These are phyloP conservation scores for Fusarium poae DNA, from an alignment of 2,329 filamentous ascomycete species.

Conservation along the genomic window DNA sequence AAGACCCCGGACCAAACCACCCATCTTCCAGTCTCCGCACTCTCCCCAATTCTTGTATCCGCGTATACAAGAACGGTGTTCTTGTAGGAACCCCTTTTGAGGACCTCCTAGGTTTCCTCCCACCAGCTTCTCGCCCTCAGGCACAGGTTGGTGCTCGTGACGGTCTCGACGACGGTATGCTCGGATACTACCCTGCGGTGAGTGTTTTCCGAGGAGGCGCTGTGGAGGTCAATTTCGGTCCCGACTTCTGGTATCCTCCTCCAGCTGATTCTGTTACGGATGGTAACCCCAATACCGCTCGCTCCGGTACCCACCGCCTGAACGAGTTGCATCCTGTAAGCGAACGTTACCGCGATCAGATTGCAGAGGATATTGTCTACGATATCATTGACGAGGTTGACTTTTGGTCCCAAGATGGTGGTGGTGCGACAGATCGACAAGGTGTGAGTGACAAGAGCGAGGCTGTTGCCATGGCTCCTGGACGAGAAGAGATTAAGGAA, in stretches of 20 bases:
- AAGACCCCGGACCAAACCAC: slow-evolving; percentile 79
- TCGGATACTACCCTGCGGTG: slow-evolving; percentile 95
- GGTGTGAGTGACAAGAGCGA: slow-evolving; percentile 61
- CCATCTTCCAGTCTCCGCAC: slow-evolving; percentile 81
- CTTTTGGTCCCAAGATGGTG: slow-evolving; percentile 81
- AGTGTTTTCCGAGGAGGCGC: slow-evolving; percentile 93
- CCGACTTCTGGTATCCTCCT: slow-evolving; percentile 91
- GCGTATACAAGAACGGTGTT: slow-evolving; percentile 92
- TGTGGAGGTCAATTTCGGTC: slow-evolving; percentile 93
- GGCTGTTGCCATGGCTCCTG: slow-evolving; percentile 59
- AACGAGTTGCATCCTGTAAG: slow-evolving; percentile 71
- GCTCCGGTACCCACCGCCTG: slow-evolving; percentile 38
- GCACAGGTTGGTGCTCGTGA: slow-evolving; percentile 81
- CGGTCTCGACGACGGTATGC: slow-evolving; percentile 91
- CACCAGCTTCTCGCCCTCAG: slow-evolving; percentile 84
- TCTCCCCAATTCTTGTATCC: slow-evolving; percentile 86
- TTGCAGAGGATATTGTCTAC: slow-evolving; percentile 92
- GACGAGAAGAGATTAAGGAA: slow-evolving; percentile 72
- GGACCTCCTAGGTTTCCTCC: slow-evolving; percentile 89
- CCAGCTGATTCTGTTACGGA: slow-evolving; percentile 64
- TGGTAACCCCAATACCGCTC: slow-evolving; percentile 63
- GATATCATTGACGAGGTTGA: slow-evolving; percentile 96
- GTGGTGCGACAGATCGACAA: slow-evolving; percentile 62
- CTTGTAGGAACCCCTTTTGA: slow-evolving; percentile 89
- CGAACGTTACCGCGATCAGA: slow-evolving; percentile 90